These are phyloP conservation scores for Pseudogymnoascus sp. DNA, from an alignment of 2,329 filamentous ascomycete genomes.

Conservation along the genomic window DNA sequence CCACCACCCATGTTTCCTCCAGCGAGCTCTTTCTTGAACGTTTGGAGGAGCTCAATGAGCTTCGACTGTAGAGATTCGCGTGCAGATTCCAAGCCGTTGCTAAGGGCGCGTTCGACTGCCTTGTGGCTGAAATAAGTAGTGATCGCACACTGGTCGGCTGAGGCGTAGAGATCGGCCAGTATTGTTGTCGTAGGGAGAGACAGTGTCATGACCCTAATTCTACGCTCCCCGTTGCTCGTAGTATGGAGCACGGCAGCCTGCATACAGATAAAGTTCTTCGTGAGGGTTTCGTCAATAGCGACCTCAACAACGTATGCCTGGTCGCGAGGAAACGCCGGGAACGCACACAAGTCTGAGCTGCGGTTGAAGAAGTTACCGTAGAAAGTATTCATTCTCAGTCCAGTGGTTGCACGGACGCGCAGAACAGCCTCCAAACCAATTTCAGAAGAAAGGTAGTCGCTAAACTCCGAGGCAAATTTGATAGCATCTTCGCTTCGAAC, in stretches of 20 bases:
- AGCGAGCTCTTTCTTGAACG: constrained; percentile 93
- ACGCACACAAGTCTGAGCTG: constrained; percentile 93
- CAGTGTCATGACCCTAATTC: constrained; percentile 89
- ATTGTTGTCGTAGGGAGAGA: constrained; percentile 87
- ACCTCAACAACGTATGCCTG: constrained; percentile 98
- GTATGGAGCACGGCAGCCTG: constrained; percentile 95
- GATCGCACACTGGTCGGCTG: constrained; percentile 88
- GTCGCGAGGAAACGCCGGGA: constrained; percentile 94
- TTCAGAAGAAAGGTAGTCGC: constrained; percentile 91
- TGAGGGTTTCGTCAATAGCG: constrained; percentile 89
- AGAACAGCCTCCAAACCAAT: constrained; percentile 95
- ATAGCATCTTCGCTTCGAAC: constrained; percentile 90
- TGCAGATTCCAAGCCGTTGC: constrained; percentile 80
- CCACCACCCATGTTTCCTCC: constrained; percentile 91
- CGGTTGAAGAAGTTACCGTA: constrained; percentile 99
- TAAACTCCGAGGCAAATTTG: constrained; percentile 95
- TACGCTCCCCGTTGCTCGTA: constrained; percentile 91
- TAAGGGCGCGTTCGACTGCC: constrained; percentile 82
- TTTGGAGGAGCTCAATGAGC: constrained; percentile 83
- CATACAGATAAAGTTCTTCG: constrained; percentile 84
- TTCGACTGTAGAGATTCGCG: constrained; percentile 87
- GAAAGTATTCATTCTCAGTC: constrained; percentile 84
- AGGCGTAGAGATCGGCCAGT: constrained; percentile 85
- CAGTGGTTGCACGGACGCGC: constrained; percentile 88
- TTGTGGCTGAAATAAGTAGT: constrained; percentile 95